phyloP scores from a whole-genome alignment of 768 basidiomycete genomes.

The Calocybe cyanea region DNA sequence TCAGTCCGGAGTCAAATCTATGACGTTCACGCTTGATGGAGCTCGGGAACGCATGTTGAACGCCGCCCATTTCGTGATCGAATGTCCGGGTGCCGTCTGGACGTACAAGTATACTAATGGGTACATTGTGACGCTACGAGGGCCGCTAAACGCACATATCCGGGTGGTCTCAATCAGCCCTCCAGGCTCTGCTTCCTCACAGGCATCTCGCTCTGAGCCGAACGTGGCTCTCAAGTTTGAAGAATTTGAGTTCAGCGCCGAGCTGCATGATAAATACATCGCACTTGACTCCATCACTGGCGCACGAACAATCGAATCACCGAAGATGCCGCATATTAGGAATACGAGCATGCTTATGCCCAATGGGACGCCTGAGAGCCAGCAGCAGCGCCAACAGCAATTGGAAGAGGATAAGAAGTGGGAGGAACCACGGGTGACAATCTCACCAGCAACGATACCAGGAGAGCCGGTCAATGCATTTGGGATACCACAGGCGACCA shows the following conservation, averaged over 20 bases:
- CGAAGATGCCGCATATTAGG: constrained; percentile 31
- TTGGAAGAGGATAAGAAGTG: constrained; percentile 55
- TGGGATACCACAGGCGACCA: constrained; percentile 84
- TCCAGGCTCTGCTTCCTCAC: constrained; percentile 22
- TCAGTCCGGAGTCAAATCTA: constrained; percentile 80
- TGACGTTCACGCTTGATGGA: constrained; percentile 76
- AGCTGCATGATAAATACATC: constrained; percentile 70
- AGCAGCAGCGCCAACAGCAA: constrained; percentile 19
- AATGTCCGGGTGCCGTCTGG: constrained; percentile 74
- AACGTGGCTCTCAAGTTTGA: constrained; percentile 58
- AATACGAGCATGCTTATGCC: constrained; percentile 20
- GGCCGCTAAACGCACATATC: constrained; percentile 69
- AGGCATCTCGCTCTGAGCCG: constrained; percentile 14
- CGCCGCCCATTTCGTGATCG: constrained; percentile 53
- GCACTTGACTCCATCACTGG: constrained; percentile 61
- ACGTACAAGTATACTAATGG: constrained; percentile 79
- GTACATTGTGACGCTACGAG: constrained; percentile 72
- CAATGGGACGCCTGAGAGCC: constrained; percentile 19
- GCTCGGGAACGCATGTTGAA: constrained; percentile 59
- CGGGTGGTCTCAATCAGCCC: constrained; percentile 32
- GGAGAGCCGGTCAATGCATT: constrained; percentile 85
- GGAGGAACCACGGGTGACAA: constrained; percentile 62
- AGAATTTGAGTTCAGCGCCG: constrained; percentile 70
- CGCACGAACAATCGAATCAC: constrained; percentile 38
- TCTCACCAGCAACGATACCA: constrained; percentile 65